Evolutionary conservation across 2,329 filamentous ascomycete species (phyloP), one percentile per base, ranked within the genome.

Genomic region (Nannizziopsis barbatae): DNA sequence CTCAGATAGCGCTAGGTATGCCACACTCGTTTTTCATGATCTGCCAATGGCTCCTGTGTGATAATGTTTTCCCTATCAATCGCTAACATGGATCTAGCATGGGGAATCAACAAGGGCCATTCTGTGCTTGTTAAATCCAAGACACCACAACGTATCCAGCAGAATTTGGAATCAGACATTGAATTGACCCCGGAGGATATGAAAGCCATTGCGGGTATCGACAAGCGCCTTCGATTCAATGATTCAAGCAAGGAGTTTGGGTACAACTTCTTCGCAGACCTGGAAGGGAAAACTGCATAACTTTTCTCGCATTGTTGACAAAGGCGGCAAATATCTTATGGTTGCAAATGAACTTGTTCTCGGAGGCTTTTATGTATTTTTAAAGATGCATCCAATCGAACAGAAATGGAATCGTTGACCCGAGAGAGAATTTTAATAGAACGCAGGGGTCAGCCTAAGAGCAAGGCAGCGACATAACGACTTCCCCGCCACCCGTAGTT

Each of bases 171-270:
- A 46, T 65, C 64, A 8, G 76, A 79, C 58, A 84, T 84, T 61
- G 73, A 75, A 57, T 67, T 84, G 20, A 70, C 71, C 1, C 56
- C 60, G 0, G 74, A 75, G 44, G 80, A 84, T 56, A 63, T 83
- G 56, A 62, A 74, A 58, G 75, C 72, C 63, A 75, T 80, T 45
- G 65, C 70, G 35, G 57, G 52, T 0, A 66, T 81, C 15, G 77
- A 83, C 58, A 78, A 74, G 65, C 80, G 80, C 62, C 40, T 79
- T 54, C 66, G 79, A 37, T 81, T 82, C 58, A 82, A 81, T 49
- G 77, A 82, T 58, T 71, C 76, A 3, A 75, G 70, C 38, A 64
- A 58, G 5, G 66, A 63, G 17, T 82, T 81, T 64, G 72, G 75
- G 2, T 77, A 73, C 61, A 65, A 76, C 6, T 79, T 80, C 55